A percentile compares a stretch with the other conserved stretches of the same genome.
Evolutionary conservation across 2,329 filamentous ascomycete genomes (phyloP).

Genomic region (Dissoconium aciculare): DNA sequence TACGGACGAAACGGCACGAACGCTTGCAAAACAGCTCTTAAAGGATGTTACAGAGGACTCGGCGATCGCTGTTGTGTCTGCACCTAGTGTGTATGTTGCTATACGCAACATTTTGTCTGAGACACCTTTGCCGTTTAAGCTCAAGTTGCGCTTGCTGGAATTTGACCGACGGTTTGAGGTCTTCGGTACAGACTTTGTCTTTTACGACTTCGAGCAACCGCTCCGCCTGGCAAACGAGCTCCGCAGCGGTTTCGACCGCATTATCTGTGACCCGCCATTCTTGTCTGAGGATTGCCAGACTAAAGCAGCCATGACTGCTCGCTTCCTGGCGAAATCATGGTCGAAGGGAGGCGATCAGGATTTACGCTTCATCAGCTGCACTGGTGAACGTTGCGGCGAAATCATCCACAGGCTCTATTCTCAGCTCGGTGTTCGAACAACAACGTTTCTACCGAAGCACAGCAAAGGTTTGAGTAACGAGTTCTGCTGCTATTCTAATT

Average conservation of each 20-base stretch:
- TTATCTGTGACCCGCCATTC: slow-evolving; percentile 68
- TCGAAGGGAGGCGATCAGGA: slow-evolving; percentile 8
- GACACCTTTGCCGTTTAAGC: slow-evolving; percentile 26
- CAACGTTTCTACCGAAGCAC: slow-evolving; percentile 54
- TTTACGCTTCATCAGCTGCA: slow-evolving; percentile 48
- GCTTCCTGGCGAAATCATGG: slow-evolving; percentile 51
- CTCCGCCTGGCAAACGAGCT: slow-evolving; percentile 44
- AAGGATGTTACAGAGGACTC: slow-evolving; percentile 40
- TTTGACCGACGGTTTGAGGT: slow-evolving; percentile 59
- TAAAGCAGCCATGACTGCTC: slow-evolving; percentile 59
- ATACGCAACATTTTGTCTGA: slow-evolving; percentile 46
- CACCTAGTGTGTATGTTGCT: slow-evolving; percentile 63
- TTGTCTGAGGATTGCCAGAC: slow-evolving; percentile 68
- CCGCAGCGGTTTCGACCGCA: slow-evolving; percentile 50
- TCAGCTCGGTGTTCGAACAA: slow-evolving; percentile 46
- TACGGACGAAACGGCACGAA: slow-evolving; percentile 52
- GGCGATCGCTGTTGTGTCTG: slow-evolving; percentile 53
- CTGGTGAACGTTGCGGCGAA: slow-evolving; percentile 58
- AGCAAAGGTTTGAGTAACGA: slow-evolving; percentile 64
- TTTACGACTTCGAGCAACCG: slow-evolving; percentile 59
- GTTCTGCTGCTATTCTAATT: slow-evolving; percentile 68
- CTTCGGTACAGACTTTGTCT: slow-evolving; percentile 60
- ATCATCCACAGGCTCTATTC: slow-evolving; percentile 54
- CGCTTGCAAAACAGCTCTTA: slow-evolving; percentile 51
- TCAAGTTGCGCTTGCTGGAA: slow-evolving; percentile 53